Evolutionary conservation across 495 filamentous ascomycete genomes (phyloP), one percentile per base, ranked within the genome.

Genomic region (Stereocaulon alpinum): DNA sequence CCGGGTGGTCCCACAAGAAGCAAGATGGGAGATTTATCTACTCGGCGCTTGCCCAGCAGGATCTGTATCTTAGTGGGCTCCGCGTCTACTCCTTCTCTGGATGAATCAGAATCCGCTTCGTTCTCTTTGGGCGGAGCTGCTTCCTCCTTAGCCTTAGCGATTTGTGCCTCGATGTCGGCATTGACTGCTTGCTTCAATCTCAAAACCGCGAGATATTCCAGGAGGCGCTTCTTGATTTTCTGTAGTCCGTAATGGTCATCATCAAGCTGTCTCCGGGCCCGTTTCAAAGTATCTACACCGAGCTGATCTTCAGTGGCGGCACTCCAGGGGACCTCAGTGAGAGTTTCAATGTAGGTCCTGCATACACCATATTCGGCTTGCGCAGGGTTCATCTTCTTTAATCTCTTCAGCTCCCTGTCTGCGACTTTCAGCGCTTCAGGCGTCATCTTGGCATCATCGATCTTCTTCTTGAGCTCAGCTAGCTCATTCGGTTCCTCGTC

Each of bases 201-300:
- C 30, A 99, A 77, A 29, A 99, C 94, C 17, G 94, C 95, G 18
- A 99, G 80, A 68, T 99, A 99, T 68, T 97, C 95, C 6, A 97
- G 75, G 18, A 99, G 72, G 47, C 94, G 79, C 78, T 95, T 97
- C 80, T 99, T 99, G 65, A 97, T 93, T 72, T 93, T 93, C 63
- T 97, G 88, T 22, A 99, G 76, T 4, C 94, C 94, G 63, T 97
- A 97, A 68, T 99, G 94, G 70, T 97, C 94, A 55, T 94, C 85
- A 67, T 99, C 88, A 29, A 99, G 77, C 70, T 97, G 92, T 74
- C 93, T 86, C 44, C 91, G 80, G 37, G 94, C 94, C 61, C 76
- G 77, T 55, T 78, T 74, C 59, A 99, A 70, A 2, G 91, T 96
- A 18, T 87, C 85, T 4, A 78, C 78, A n/a, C 89, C 89, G 18